phyloP scores from a whole-genome alignment of 257 asterid species.

The Scutellaria minor region DNA sequence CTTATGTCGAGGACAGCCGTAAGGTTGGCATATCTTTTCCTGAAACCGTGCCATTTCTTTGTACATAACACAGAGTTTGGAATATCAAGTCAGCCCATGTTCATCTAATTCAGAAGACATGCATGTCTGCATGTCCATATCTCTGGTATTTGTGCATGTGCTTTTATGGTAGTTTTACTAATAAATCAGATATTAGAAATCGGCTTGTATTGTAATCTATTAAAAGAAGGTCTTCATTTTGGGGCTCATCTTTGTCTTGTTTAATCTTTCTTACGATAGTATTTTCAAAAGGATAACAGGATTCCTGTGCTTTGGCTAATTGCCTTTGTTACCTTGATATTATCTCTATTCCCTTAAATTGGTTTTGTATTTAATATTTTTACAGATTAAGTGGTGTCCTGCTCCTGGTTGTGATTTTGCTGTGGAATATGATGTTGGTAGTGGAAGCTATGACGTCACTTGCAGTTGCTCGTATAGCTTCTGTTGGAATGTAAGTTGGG shows the following conservation, averaged over 20 bases:
- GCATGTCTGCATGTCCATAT: slow-evolving; percentile 3
- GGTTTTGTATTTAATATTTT: slow-evolving; percentile 9
- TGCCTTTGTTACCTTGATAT: slow-evolving; percentile 3
- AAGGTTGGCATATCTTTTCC: slow-evolving; percentile 57
- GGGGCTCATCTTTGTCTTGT: slow-evolving; percentile 1
- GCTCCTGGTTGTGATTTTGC: slow-evolving; percentile 98
- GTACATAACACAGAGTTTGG: slow-evolving; percentile 13
- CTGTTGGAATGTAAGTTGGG: slow-evolving; percentile 94
- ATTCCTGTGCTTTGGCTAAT: slow-evolving; percentile 14
- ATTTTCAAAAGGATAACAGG: slow-evolving; percentile 23
- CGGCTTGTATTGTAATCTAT: neutral
- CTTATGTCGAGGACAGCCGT: slow-evolving; percentile 91
- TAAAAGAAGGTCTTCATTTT: slow-evolving; percentile 17
- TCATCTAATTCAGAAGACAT: slow-evolving; percentile 11
- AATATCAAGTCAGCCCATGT: slow-evolving; percentile 19
- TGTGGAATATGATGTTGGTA: slow-evolving; percentile 85
- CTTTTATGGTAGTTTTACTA: neutral
- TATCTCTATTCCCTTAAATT: slow-evolving; percentile 11
- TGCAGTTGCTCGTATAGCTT: slow-evolving; percentile 91
- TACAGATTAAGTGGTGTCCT: slow-evolving; percentile 99
- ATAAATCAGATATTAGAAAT: neutral
- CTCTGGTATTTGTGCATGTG: slow-evolving; percentile 1
- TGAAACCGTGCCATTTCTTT: slow-evolving; percentile 28
- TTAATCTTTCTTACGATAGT: slow-evolving; percentile 15
- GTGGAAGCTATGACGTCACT: slow-evolving; percentile 92